phyloP scores from a whole-genome alignment of 2,329 filamentous ascomycete species.

The Fusarium napiforme region DNA sequence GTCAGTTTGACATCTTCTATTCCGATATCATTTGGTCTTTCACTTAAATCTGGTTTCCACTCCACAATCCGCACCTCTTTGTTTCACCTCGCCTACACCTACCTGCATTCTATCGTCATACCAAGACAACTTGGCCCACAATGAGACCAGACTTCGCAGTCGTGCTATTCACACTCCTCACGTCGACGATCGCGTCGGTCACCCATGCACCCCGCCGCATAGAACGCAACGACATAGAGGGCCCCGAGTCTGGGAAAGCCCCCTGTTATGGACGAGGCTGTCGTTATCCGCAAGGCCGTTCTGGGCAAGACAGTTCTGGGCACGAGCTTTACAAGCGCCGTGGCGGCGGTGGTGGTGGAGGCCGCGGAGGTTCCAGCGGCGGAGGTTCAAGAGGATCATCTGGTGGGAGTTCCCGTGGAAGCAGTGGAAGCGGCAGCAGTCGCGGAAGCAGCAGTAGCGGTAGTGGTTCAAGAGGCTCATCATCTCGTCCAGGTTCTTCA shows the following conservation, averaged over 20 bases:
- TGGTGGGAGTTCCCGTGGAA: constrained; percentile 27
- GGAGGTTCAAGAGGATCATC: constrained; percentile 28
- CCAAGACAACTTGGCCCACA: constrained; percentile 16
- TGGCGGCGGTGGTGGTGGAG: constrained; percentile 67
- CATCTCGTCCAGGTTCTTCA: constrained; percentile 34
- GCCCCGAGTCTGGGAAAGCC: constrained; percentile 28
- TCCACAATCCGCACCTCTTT: neutral
- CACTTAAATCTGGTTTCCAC: neutral
- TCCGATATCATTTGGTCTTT: neutral
- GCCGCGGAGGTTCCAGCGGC: constrained; percentile 46
- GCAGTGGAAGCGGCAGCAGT: constrained; percentile 26
- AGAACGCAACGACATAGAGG: constrained; percentile 26
- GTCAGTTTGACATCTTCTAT: neutral
- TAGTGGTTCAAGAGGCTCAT: constrained; percentile 33
- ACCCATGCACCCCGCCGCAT: constrained; percentile 40
- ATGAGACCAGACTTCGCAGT: constrained; percentile 50
- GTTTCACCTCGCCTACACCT: neutral
- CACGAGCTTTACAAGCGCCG: constrained; percentile 69
- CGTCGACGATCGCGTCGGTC: constrained; percentile 41
- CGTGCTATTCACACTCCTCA: constrained; percentile 45
- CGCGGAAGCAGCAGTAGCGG: constrained; percentile 13
- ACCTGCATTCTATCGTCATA: neutral
- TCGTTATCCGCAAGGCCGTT: neutral
- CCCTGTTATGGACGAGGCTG: neutral
- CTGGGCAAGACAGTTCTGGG: constrained; percentile 36